phyloP scores from a whole-genome alignment of 1,284 basidiomycete genomes.

The Papiliotrema flavescens region DNA sequence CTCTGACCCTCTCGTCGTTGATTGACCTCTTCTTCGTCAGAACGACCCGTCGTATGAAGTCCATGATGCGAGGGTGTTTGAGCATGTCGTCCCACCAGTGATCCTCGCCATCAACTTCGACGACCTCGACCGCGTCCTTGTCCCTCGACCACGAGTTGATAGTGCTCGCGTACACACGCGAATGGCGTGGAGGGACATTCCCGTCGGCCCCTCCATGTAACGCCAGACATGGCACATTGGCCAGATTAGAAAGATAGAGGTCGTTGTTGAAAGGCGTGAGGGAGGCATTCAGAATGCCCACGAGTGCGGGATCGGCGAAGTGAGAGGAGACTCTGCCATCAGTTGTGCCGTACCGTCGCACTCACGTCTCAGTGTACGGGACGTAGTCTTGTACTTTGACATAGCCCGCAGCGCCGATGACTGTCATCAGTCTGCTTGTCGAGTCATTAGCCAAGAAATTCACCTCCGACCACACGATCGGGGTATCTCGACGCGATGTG shows the following conservation, averaged over 20 bases:
- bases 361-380: constrained; percentile 60
- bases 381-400: constrained; percentile 83
- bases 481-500: constrained; percentile 70
- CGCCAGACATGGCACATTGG: constrained; percentile 62
- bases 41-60: constrained; percentile 29
- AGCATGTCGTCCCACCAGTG: constrained; percentile 51
- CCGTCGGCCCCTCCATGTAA: constrained; percentile 65
- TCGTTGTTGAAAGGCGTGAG: constrained; percentile 82
- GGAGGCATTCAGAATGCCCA: constrained; percentile 66
- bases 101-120: constrained; percentile 39
- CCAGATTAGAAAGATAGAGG: constrained; percentile 70
- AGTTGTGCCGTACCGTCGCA: neutral
- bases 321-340: constrained; percentile 49
- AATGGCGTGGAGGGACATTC: constrained; percentile 45
- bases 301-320: constrained; percentile 69
- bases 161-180: constrained; percentile 26
- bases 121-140: constrained; percentile 11
- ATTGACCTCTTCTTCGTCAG: constrained; percentile 3
- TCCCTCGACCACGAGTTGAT: constrained; percentile 29
- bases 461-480: constrained; percentile 61
- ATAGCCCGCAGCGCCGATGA: constrained; percentile 69
- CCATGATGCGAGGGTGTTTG: constrained; percentile 29
- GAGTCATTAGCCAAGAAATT: constrained; percentile 11
- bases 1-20: constrained; percentile 22
- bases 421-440: constrained; percentile 41